Percentiles rank a stretch among this genome's conserved stretches.
Evolutionary conservation across 306 rosid genomes (phyloP).

Genomic region (Dalbergia cultrata): DNA sequence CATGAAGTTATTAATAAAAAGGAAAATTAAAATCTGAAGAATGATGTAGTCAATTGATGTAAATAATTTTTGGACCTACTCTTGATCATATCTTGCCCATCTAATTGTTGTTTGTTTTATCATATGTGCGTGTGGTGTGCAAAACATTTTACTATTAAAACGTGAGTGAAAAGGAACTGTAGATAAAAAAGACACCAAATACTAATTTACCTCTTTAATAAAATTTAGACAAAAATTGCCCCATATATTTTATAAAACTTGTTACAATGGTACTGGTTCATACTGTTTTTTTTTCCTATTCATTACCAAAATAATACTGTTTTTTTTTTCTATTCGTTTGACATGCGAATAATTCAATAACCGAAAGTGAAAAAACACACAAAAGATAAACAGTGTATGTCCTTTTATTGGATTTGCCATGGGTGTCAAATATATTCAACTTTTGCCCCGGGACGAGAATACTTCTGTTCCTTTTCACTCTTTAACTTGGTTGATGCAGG

Average conservation of each 20-base stretch:
- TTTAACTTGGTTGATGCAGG: constrained; percentile 61
- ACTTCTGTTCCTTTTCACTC: not conserved
- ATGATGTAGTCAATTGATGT: not conserved
- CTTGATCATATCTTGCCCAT: not conserved
- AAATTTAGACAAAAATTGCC: too few relatives aligned
- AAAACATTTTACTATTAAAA: too few relatives aligned
- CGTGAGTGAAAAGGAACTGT: too few relatives aligned
- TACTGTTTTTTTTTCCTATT: not conserved
- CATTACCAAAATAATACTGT: too few relatives aligned
- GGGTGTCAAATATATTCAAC: not conserved
- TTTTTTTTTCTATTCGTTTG: not conserved
- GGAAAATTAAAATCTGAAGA: not conserved
- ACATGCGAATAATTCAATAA: not conserved
- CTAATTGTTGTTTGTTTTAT: not conserved
- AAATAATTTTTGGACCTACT: not conserved
- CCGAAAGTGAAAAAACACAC: not conserved
- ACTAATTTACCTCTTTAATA: too few relatives aligned
- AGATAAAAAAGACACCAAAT: too few relatives aligned
- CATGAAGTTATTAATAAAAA: not conserved
- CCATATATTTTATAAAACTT: too few relatives aligned
- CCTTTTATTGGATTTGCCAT: not conserved
- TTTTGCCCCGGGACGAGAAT: constrained; percentile 10
- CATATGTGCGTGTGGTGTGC: not conserved
- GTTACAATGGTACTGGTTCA: not conserved
- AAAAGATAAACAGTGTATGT: not conserved